Base-by-base conservation (phyloP, 176 grass and related monocot genomes). In the Carex pumila region DNA sequence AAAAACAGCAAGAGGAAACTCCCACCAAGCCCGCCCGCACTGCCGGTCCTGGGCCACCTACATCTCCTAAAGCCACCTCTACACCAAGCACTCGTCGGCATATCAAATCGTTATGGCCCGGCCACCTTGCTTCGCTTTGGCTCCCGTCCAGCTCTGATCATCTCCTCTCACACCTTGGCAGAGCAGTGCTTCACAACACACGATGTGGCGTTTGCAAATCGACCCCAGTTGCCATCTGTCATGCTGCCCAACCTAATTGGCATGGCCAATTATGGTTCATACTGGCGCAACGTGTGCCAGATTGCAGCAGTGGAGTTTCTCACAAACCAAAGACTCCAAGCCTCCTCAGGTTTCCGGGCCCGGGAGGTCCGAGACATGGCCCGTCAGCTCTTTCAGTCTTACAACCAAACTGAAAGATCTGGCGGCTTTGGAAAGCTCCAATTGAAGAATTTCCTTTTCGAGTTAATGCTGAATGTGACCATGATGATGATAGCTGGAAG, bases 201-300 rank as follows among this genome's bases (percentile, higher is more conserved):
- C 68, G 89, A 97, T 72, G 10, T 88, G 52, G 69, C 62, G 36
- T 93, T 97, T 84, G 87, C 94, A 43, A 97, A 97, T 84, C 87
- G 91, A 2, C 87, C 86, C 10, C 85, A 60, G 1, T 79, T 93
- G 29, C 91, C 87, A 61, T 92, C 89, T 13, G 37, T n/a, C 29
- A 80, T 77, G 57, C 5, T 85, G 85, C 83, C 89, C 39, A 81
- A 88, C 76, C 72, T 82, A 49, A 45, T 97, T 4, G 87, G 61
- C 0, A 61, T 82, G 75, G 82, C 87, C 6, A 85, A 87, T 81
- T 93, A 93, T 83, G 94, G 89, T 13, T 14, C 87, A 11, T 88
- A 88, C 80, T 93, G 89, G 91, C 85, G 89, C 34, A 88, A 84
- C 63, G 81, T 91, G 41, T 85, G 89, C 50, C 91, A 89, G 76